Conservation (phyloP, 306 rosid species). For the Sophora flavescens region DNA sequence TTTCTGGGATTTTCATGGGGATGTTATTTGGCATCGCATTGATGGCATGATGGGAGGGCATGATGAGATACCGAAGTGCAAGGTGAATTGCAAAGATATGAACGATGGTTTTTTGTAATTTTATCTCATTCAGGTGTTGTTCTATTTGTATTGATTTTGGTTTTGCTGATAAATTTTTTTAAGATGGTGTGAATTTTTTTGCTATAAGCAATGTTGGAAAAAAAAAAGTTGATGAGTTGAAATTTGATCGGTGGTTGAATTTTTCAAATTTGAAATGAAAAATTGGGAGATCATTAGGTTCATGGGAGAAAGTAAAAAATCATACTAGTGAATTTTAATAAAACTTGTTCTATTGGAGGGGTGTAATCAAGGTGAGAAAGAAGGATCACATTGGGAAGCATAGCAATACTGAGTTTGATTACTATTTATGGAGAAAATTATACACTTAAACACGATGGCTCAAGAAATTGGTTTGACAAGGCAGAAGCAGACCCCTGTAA, state of each 20-base stretch:
- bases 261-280: conserved; percentile 39
- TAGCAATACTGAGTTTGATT: conserved; percentile 12
- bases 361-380: conserved; percentile 4
- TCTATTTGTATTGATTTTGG: conserved; percentile 30
- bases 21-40: conserved; percentile 77
- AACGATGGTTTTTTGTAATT: conserved; percentile 19
- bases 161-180: conserved; percentile 27
- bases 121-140: conserved; percentile 12
- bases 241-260: neutral
- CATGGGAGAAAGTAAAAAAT: neutral
- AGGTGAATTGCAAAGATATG: conserved; percentile 82
- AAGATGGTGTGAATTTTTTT: conserved; percentile 5
- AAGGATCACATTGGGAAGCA: conserved; percentile 13
- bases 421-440: neutral
- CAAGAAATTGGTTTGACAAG: conserved; percentile 21
- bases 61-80: conserved; percentile 83
- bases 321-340: neutral
- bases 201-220: neutral
- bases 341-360: neutral
- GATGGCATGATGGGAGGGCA: conserved; percentile 90
- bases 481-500: neutral
- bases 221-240: conserved; percentile 25
- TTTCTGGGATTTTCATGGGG: conserved; percentile 94
- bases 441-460: conserved; percentile 12
- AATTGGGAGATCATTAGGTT: conserved; percentile 28